A percentile compares a stretch with the other conserved stretches of the same genome.
phyloP scores from a whole-genome alignment of 306 rosid species.

The Nissolia schottii region DNA sequence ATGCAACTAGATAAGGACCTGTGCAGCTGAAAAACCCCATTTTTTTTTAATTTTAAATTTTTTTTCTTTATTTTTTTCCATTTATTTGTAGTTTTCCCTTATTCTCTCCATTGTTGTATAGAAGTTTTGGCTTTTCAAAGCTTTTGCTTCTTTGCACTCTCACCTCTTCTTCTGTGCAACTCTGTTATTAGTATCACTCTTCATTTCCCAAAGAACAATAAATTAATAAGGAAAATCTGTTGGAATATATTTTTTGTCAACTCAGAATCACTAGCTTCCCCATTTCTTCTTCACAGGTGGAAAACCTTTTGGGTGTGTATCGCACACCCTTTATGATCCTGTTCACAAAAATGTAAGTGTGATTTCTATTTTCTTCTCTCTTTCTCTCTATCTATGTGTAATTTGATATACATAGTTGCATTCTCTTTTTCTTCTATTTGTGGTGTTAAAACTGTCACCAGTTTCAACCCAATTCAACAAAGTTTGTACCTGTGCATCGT shows the following conservation, averaged over 20 bases:
- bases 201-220: conserved; percentile 12
- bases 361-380: conserved; percentile 16
- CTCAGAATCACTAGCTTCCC: conserved; percentile 20
- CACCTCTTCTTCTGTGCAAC: conserved; percentile 24
- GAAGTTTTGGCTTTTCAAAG: conserved; percentile 8
- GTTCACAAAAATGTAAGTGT: conserved; percentile 34
- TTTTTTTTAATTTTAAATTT: background rate
- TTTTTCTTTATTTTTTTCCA: background rate
- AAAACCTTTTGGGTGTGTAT: background rate
- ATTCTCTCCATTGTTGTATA: conserved; percentile 21
- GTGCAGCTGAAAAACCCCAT: conserved; percentile 36
- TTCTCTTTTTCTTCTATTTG: conserved; percentile 5
- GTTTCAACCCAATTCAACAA: conserved; percentile 10
- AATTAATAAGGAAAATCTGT: background rate
- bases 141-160: conserved; percentile 25
- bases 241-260: conserved; percentile 19
- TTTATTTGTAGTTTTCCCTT: background rate
- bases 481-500: conserved; percentile 8
- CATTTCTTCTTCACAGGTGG: conserved; percentile 20
- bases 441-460: conserved; percentile 1
- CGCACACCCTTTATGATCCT: conserved; percentile 23
- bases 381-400: background rate
- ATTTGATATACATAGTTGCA: conserved; percentile 21
- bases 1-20: conserved; percentile 67
- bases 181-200: background rate